Percentiles rank a stretch among this genome's conserved stretches.
Evolutionary conservation across 768 basidiomycete species (phyloP).

Genomic region (Paxillus involutus): DNA sequence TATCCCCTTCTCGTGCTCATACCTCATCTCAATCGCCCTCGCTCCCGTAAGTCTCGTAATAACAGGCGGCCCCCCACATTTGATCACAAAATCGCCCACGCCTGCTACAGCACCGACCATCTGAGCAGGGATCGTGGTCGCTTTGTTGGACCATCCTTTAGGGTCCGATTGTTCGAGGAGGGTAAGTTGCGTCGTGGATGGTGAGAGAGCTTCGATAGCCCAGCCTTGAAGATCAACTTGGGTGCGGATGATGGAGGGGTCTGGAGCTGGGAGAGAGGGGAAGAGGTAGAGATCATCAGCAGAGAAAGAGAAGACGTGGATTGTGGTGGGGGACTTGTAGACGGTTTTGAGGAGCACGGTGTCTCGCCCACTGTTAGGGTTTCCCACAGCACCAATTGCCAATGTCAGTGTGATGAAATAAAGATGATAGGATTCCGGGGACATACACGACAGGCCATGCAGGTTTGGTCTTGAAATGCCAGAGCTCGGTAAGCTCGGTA

Average conservation of each 20-base stretch:
- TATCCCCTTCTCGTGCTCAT: conserved; percentile 82
- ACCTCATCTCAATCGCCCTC: conserved; percentile 68
- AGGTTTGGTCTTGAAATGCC: conserved; percentile 89
- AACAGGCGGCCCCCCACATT: conserved; percentile 92
- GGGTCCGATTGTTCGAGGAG: conserved; percentile 96
- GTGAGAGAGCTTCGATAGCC: conserved; percentile 94
- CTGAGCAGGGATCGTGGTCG: conserved; percentile 84
- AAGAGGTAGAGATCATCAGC: conserved; percentile 88
- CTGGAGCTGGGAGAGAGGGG: conserved; percentile 63
- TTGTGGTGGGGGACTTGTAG: conserved; percentile 93
- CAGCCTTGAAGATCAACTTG: conserved; percentile 99
- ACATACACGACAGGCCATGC: conserved; percentile 93
- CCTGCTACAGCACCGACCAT: conserved; percentile 90
- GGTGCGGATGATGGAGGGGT: conserved; percentile 82
- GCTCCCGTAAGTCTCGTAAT: conserved; percentile 82
- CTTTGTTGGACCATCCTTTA: conserved; percentile 94
- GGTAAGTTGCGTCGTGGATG: conserved; percentile 91
- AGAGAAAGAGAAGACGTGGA: conserved; percentile 95
- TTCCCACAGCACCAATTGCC: not conserved
- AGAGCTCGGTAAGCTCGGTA: conserved; percentile 86
- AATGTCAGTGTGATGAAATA: conserved; percentile 7
- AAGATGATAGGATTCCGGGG: conserved; percentile 1
- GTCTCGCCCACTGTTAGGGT: conserved; percentile 74
- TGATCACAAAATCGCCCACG: conserved; percentile 94
- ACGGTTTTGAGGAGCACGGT: conserved; percentile 90